Percentiles rank a stretch among this genome's conserved stretches.
Conservation (phyloP, 345 rosid species). For the Dipteronia sinensis region DNA sequence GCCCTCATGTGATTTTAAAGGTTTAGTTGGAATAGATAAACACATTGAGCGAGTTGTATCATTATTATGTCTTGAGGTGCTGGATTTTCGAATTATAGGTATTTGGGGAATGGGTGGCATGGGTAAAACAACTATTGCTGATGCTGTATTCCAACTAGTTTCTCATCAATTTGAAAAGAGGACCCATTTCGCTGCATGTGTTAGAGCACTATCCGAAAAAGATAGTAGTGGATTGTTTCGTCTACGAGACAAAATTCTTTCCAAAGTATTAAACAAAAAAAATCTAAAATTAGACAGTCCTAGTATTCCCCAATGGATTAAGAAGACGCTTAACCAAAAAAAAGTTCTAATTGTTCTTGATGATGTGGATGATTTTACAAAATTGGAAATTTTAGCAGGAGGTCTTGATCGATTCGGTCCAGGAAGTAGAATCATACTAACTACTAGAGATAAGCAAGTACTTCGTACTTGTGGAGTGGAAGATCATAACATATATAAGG, state of each 20-base stretch:
- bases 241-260: constrained; percentile 16
- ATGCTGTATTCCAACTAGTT: constrained; percentile 5
- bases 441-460: not conserved
- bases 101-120: constrained; percentile 18
- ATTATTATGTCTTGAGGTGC: not conserved
- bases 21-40: not conserved
- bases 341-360: constrained; percentile 22
- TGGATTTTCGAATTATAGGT: too few relatives aligned
- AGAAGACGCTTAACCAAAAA: not conserved
- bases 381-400: not conserved
- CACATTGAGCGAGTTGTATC: not conserved
- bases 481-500: not conserved
- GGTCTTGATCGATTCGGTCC: not conserved
- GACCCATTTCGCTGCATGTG: constrained; percentile 1
- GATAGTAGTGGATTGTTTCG: not conserved
- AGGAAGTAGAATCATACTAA: not conserved
- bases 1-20: not conserved
- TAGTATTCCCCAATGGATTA: not conserved
- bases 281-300: not conserved
- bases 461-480: not conserved
- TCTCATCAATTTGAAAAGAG: not conserved
- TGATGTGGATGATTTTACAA: not conserved
- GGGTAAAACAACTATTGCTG: constrained; percentile 8
- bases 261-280: not conserved
- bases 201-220: constrained; percentile 7